phyloP scores from a whole-genome alignment of 192 early-diverging fungal genomes.

The Funneliformis mosseae region DNA sequence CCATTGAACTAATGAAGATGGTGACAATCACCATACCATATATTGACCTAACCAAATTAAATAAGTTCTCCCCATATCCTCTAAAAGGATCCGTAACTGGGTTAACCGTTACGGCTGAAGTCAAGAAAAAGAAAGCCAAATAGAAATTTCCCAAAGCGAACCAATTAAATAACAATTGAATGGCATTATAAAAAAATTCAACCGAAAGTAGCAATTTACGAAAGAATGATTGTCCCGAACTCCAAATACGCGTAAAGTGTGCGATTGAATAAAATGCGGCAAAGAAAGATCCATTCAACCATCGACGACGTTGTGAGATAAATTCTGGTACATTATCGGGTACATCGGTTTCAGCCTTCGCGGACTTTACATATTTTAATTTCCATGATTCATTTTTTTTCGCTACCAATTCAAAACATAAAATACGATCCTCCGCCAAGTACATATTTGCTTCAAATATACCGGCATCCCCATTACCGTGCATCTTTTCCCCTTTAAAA shows the following conservation, averaged over 20 bases:
- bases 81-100: constrained; percentile 59
- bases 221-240: constrained; percentile 66
- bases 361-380: constrained; percentile 84
- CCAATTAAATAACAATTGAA: constrained; percentile 85
- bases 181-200: constrained; percentile 78
- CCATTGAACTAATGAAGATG: constrained; percentile 83
- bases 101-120: constrained; percentile 45
- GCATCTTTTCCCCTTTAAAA: constrained; percentile 90
- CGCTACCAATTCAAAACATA: constrained; percentile 93
- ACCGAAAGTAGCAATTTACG: constrained; percentile 68
- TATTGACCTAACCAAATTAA: constrained; percentile 68
- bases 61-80: constrained; percentile 59
- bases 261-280: constrained; percentile 79
- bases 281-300: constrained; percentile 93
- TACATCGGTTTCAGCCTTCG: constrained; percentile 93
- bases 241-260: constrained; percentile 72
- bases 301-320: constrained; percentile 91
- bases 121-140: constrained; percentile 80
- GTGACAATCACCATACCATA: constrained; percentile 80
- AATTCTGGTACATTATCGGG: constrained; percentile 87
- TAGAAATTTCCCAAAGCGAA: constrained; percentile 84
- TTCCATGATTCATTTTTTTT: constrained; percentile 79
- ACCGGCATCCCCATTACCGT: constrained; percentile 54
- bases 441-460: constrained; percentile 95
- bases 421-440: constrained; percentile 88